Conservation (phyloP, 345 rosid species). For the Heritiera littoralis region DNA sequence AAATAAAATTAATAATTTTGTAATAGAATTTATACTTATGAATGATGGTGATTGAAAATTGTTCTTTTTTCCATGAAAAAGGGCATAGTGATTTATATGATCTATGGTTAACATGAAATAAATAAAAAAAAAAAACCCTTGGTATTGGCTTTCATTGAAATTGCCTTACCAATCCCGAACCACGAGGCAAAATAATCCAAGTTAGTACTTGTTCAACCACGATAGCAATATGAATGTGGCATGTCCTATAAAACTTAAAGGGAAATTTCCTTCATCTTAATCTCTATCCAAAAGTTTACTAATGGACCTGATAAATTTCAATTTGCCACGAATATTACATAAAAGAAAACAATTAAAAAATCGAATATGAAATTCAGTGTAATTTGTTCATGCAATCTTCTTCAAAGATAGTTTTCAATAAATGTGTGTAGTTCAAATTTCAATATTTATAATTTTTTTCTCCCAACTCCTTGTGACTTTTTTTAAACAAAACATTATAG, state of each 20-base stretch:
- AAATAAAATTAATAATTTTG: too few relatives aligned
- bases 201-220: constrained; percentile 2
- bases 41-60: too few relatives aligned
- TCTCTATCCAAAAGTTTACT: background rate
- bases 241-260: background rate
- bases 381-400: too few relatives aligned
- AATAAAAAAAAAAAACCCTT: background rate
- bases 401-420: too few relatives aligned
- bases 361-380: too few relatives aligned
- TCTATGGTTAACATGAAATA: background rate
- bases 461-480: too few relatives aligned
- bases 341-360: background rate
- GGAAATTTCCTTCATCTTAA: constrained; percentile 14
- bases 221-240: background rate
- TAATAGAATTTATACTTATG: too few relatives aligned
- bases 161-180: background rate
- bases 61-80: background rate
- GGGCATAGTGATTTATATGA: background rate
- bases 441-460: too few relatives aligned
- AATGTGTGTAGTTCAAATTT: too few relatives aligned
- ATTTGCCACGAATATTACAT: background rate
- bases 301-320: background rate
- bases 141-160: background rate
- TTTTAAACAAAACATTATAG: background rate
- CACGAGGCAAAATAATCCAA: background rate